These are phyloP conservation scores for Erucastrum elatum DNA, from an alignment of 345 rosid genomes.

Conservation along the genomic window DNA sequence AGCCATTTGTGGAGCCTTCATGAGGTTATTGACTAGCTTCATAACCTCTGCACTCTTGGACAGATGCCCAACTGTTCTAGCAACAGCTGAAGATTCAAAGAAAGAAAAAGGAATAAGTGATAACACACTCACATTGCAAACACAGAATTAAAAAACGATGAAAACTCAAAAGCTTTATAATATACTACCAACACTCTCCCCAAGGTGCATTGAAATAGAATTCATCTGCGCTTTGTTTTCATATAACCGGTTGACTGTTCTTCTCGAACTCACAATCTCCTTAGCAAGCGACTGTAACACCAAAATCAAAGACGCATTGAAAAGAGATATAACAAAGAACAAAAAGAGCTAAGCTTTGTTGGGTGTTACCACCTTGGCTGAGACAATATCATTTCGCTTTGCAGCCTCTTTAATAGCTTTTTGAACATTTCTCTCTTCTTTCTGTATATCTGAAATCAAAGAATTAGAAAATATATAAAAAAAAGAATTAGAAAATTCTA, in stretches of 20 bases:
- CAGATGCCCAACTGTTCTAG: conserved; percentile 87
- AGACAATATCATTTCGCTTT: conserved; percentile 84
- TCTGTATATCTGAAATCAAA: conserved; percentile 69
- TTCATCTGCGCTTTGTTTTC: conserved; percentile 95
- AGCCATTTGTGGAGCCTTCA: conserved; percentile 95
- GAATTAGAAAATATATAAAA: neutral
- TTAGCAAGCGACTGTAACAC: conserved; percentile 59
- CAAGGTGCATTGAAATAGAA: conserved; percentile 95
- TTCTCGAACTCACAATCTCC: conserved; percentile 81
- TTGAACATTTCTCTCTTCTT: conserved; percentile 83
- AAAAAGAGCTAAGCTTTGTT: neutral
- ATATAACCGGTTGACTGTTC: conserved; percentile 72
- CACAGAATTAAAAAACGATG: neutral
- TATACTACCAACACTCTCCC: conserved; percentile 94
- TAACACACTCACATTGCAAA: neutral
- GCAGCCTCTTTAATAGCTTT: conserved; percentile 92
- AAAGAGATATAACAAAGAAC: neutral
- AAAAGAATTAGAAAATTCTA: neutral
- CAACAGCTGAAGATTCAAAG: conserved; percentile 59
- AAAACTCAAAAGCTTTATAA: conserved; percentile 9
- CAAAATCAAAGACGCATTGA: neutral
- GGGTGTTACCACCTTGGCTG: conserved; percentile 63
- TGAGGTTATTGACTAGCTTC: conserved; percentile 90
- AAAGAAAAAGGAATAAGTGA: neutral
- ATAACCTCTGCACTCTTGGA: conserved; percentile 93